Conservation (phyloP, 495 filamentous ascomycete genomes). For the Darksidea phi region DNA sequence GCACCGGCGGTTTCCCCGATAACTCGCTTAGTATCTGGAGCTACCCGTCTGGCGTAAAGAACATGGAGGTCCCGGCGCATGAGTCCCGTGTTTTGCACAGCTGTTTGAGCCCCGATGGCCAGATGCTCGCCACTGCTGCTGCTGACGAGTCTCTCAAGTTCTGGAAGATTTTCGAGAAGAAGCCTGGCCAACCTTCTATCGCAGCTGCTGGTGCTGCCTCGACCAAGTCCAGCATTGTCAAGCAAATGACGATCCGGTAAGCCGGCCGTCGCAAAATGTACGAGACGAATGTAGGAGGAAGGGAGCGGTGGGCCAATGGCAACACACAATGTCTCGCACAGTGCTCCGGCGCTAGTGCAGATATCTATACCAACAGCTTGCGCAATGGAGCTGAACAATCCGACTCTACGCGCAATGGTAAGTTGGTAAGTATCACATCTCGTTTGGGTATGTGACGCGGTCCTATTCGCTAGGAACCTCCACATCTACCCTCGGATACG, state of each 20-base stretch:
- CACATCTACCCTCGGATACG: conserved; percentile 26
- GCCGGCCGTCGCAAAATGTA: background rate
- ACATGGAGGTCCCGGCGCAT: conserved; percentile 98
- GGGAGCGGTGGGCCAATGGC: conserved; percentile 22
- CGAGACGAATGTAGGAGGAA: background rate
- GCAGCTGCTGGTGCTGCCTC: conserved; percentile 58
- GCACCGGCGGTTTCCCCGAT: conserved; percentile 95
- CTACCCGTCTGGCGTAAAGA: conserved; percentile 93
- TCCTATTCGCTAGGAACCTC: conserved; percentile 11
- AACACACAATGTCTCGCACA: conserved; percentile 1
- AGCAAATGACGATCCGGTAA: conserved; percentile 97
- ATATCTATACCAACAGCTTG: conserved; percentile 25
- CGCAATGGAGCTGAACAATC: conserved; percentile 32
- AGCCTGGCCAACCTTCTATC: conserved; percentile 65
- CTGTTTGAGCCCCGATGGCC: conserved; percentile 90
- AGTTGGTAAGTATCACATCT: conserved; percentile 39
- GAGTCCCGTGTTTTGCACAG: conserved; percentile 95
- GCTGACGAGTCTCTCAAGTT: conserved; percentile 98
- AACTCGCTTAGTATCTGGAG: conserved; percentile 98
- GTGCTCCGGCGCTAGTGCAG: background rate
- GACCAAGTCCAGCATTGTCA: conserved; percentile 71
- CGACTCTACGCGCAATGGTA: conserved; percentile 38
- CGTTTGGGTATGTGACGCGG: conserved; percentile 35
- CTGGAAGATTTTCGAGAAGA: conserved; percentile 99
- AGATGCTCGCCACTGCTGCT: conserved; percentile 92